phyloP scores from a whole-genome alignment of 352 stramenopile species.

The Globisporangium paroecandrum region DNA sequence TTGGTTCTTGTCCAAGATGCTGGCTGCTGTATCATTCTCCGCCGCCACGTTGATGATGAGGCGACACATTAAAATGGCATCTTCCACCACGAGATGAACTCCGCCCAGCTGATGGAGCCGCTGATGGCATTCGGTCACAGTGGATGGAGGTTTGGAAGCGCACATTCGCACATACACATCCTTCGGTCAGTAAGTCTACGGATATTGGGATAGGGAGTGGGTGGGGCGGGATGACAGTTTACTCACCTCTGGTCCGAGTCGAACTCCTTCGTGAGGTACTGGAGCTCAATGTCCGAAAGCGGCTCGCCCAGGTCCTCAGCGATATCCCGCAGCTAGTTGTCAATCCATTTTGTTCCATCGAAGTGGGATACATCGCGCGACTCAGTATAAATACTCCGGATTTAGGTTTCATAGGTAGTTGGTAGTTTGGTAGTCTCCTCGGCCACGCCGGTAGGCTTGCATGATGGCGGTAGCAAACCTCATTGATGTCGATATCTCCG shows the following conservation, averaged over 20 bases:
- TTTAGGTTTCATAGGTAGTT: too few species aligned
- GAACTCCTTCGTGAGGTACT: conserved; percentile 74
- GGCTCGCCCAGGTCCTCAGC: conserved; percentile 71
- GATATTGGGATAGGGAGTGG: background rate
- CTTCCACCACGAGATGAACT: conserved; percentile 84
- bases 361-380: background rate
- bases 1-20: background rate
- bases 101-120: conserved; percentile 59
- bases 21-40: background rate
- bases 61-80: conserved; percentile 38
- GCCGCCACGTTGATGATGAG: background rate
- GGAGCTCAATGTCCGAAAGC: conserved; percentile 62
- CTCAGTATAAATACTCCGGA: background rate
- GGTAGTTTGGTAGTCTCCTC: background rate
- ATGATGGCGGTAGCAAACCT: conserved; percentile 18
- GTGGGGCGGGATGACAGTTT: background rate
- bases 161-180: background rate
- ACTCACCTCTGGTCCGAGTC: conserved; percentile 60
- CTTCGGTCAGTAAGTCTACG: background rate
- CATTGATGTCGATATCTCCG: conserved; percentile 66
- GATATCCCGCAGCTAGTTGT: conserved; percentile 58
- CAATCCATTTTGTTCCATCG: background rate
- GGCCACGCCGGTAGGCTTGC: background rate
- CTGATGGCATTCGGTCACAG: conserved; percentile 20
- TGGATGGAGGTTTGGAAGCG: background rate